Base-by-base conservation (phyloP, 2,329 filamentous ascomycete genomes). In the Trichoderma sp. region DNA sequence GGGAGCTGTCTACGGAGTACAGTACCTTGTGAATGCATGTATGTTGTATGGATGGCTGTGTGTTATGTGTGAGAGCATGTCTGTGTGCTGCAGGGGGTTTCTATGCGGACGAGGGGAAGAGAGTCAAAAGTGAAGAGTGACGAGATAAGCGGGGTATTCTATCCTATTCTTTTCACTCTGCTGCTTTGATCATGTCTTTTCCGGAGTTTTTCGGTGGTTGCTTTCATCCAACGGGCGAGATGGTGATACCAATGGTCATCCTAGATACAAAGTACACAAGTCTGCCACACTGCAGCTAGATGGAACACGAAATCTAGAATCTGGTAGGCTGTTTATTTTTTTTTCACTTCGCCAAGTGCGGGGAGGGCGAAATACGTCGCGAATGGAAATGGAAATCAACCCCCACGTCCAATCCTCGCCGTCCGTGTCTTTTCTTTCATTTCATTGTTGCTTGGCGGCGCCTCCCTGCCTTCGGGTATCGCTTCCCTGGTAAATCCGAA, bases 401-500 rank as follows among this genome's bases (percentile, higher is more conserved):
- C 66, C 66, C 66, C 66, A 69, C 66, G 66, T 34, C 30, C 28
- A n/a, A 20, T 20, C 17, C 20, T 39, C 32, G 23, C 34, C 26
- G 50, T 34, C 12, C 30, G 12, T 32, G n/a, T 32, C 55, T 20
- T 15, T n/a, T 26, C 30, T 23, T 59, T 59, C 65, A 47, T 68
- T 50, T 59, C 65, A 58, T 67, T 58, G 64, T 67, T 67, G 50
- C 64, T 67, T 67, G 64, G 64, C 64, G 20, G 53, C 34, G 23
- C 50, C 64, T 67, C 64, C 50, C 64, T 67, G 64, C 64, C 23
- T 43, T 67, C 50, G 34, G 23, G 17, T 9, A 39, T 28, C 26
- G 47, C 43, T 43, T 43, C n/a, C 59, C 62, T 53, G 28, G 62
- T 65, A 23, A 39, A 50, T 30, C 47, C 66, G 66, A 69, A 69